Evolutionary conservation across 352 stramenopile species (phyloP), one percentile per base, ranked within the genome.

Genomic region (Phytophthora pisi): DNA sequence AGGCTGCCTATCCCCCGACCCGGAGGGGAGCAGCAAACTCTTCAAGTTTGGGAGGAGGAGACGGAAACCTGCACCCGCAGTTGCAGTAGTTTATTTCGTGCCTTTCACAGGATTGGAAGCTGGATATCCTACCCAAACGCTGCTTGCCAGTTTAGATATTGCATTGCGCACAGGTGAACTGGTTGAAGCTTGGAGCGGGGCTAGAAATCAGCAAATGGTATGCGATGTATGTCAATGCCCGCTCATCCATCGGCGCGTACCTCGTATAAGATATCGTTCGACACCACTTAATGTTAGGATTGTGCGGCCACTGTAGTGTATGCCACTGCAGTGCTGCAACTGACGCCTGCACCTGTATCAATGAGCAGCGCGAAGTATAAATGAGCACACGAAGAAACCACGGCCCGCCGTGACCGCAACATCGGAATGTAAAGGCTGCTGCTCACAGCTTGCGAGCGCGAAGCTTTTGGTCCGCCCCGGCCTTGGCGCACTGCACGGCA

Each of bases 391-490:
- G 5, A 43, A 1, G 36, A 43, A 13, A 43, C 36, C 30, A 13
- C 11, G 31, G 8, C 8, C 5, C 40, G 16, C 16, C n/a, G 5
- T 15, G 43, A 16, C 43, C 6, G 6, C 18, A 26, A 8, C 18
- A 50, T 24, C 43, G 18, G 42, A 24, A 23, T 28, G 43, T 15
- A 50, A 50, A 50, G 40, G 40, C 40, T 46, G 34, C 43, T 50
- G 43, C 20, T 20, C 20, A 20, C 20, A 20, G 20, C 20, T 20
- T 20, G 20, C 20, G 20, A 20, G 16, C 5, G 40, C 16, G 20
- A 20, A 46, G 16, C 20, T 23, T 24, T 50, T 50, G 43, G 43
- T 50, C 43, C 43, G 43, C 43, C 43, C 43, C 43, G 42, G 42
- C 42, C 42, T 49, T 49, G 42, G 42, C 42, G 36, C 11, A 42